Percentiles rank a stretch among this genome's conserved stretches.
Evolutionary conservation across 2,329 filamentous ascomycete genomes (phyloP).

Genomic region (Monosporascus sp.): DNA sequence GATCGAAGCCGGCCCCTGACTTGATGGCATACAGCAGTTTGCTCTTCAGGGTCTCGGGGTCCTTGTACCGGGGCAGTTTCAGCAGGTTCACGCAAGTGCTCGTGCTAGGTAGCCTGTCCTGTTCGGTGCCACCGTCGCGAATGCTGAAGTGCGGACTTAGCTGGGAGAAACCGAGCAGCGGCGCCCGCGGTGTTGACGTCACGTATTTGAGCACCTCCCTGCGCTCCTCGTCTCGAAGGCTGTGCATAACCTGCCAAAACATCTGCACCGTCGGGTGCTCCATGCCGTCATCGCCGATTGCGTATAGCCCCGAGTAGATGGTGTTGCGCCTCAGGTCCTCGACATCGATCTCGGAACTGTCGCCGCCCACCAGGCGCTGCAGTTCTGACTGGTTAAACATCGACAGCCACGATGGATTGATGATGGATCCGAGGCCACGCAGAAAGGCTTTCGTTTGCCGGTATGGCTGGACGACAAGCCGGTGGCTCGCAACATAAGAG

Average conservation of each 20-base stretch:
- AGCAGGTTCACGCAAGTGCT: conserved; percentile 95
- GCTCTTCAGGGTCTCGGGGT: conserved; percentile 58
- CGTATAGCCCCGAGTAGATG: conserved; percentile 79
- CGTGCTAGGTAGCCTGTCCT: conserved; percentile 78
- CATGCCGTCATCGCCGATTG: conserved; percentile 77
- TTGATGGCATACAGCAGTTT: conserved; percentile 89
- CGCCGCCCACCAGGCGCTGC: conserved; percentile 87
- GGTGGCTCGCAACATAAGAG: conserved; percentile 81
- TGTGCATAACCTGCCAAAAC: conserved; percentile 87
- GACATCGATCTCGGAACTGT: conserved; percentile 79
- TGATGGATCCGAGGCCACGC: conserved; percentile 77
- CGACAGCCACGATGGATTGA: conserved; percentile 85
- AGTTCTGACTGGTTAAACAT: conserved; percentile 99
- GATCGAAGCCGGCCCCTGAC: conserved; percentile 87
- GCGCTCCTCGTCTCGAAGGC: conserved; percentile 69
- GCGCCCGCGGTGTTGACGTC: conserved; percentile 85
- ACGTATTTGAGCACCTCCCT: conserved; percentile 92
- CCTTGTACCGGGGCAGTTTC: conserved; percentile 80
- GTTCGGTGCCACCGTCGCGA: conserved; percentile 71
- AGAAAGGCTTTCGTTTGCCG: conserved; percentile 85
- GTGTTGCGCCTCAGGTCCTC: conserved; percentile 82
- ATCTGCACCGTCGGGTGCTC: conserved; percentile 82
- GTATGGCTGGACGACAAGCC: conserved; percentile 73
- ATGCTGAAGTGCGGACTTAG: conserved; percentile 86
- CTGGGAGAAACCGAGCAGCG: conserved; percentile 81